Evolutionary conservation across 2,329 filamentous ascomycete genomes (phyloP), one percentile per base, ranked within the genome.

Genomic region (Ceratocystis destructans): DNA sequence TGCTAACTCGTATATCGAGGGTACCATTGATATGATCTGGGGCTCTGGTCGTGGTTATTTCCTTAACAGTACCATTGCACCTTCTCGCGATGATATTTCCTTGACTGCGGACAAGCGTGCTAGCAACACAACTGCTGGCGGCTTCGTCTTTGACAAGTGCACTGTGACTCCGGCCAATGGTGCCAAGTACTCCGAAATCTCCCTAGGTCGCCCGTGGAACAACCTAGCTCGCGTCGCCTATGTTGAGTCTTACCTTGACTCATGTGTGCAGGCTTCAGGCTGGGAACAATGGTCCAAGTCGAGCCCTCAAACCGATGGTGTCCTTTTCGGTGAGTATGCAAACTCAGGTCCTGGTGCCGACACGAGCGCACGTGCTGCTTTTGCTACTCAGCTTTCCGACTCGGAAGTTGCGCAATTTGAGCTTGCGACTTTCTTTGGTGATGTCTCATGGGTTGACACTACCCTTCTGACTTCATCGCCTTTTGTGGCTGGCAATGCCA

Each of bases 211-310:
- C 3, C 79, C 79, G 0, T 82, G 79, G 79, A 70, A 75, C 5
- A 71, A 74, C 31, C 80, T 77, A 65, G 75, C 79, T 0, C 76
- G 78, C 3, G 79, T 81, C 5, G 76, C 79, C 4, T 79, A 80
- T 72, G 79, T 82, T 70, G 71, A 77, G 63, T 81, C 80, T 0
- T 71, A 71, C 41, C 75, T 88, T 73, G 77, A 76, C 7, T 73
- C 75, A 28, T 82, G 87, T 22, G 79, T 88, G 70, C 85, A 86
- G 70, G 68, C 76, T 1, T 79, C 79, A 0, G 85, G 85, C 0
- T 87, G 85, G 84, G 72, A 70, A 1, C 71, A 76, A 33, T 87
- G 85, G 85, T 78, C 78, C 67, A 74, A 70, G 1, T 76, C 75
- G 2, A 75, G 79, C 55, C 71, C 76, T n/a, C 76, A 78, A 45